Percentiles rank a stretch among this genome's conserved stretches.
Evolutionary conservation across 441 rosid genomes (phyloP).

Genomic region (Bruguiera hainesii): DNA sequence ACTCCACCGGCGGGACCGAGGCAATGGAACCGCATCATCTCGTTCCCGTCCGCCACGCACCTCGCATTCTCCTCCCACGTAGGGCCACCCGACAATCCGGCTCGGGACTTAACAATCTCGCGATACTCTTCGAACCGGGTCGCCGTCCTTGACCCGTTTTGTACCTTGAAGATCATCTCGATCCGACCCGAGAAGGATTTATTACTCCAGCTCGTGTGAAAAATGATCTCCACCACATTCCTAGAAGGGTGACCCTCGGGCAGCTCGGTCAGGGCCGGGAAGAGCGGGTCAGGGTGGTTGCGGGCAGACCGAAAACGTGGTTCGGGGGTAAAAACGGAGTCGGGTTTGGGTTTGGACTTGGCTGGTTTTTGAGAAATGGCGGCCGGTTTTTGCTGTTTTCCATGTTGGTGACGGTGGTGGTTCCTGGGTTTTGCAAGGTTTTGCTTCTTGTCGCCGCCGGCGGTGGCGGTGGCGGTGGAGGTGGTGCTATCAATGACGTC

Average conservation of each 20-base stretch:
- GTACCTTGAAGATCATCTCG: conserved; percentile 86
- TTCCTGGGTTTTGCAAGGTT: conserved; percentile 23
- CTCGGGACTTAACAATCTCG: conserved; percentile 57
- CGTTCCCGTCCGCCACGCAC: conserved; percentile 91
- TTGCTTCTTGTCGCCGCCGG: neutral
- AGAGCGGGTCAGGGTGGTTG: conserved; percentile 37
- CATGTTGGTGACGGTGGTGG: conserved; percentile 8
- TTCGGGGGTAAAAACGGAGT: conserved; percentile 30
- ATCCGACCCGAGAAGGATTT: conserved; percentile 69
- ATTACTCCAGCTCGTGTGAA: conserved; percentile 88
- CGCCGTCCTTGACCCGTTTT: conserved; percentile 64
- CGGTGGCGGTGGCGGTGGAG: neutral
- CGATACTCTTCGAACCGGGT: conserved; percentile 89
- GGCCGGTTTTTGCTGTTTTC: conserved; percentile 2
- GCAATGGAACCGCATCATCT: conserved; percentile 88
- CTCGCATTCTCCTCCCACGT: conserved; percentile 67
- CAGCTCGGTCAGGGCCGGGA: conserved; percentile 71
- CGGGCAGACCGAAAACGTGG: conserved; percentile 38
- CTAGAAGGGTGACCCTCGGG: conserved; percentile 86
- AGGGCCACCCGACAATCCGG: conserved; percentile 29
- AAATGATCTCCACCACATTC: conserved; percentile 87
- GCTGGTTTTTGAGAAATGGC: conserved; percentile 1
- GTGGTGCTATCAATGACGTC: conserved; percentile 59
- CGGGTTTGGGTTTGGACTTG: conserved; percentile 29
- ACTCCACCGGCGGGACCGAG: conserved; percentile 58